Conservation (phyloP, 345 rosid genomes). For the Brassica carinata region DNA sequence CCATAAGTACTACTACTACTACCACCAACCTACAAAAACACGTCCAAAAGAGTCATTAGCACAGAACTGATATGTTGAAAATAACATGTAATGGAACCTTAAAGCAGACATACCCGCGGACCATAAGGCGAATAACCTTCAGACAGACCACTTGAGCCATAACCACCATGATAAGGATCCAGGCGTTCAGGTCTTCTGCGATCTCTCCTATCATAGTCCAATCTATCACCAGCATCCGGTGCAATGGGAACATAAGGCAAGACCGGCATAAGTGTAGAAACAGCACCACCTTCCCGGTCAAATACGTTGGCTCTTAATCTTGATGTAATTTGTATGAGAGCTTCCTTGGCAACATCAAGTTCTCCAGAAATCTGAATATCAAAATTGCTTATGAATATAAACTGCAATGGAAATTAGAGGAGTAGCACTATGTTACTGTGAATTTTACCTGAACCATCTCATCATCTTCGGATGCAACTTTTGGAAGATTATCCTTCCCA, state of each 20-base stretch:
- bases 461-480: conserved; percentile 83
- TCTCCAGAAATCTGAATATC: conserved; percentile 79
- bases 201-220: conserved; percentile 60
- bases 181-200: conserved; percentile 75
- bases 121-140: conserved; percentile 81
- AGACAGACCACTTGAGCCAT: conserved; percentile 65
- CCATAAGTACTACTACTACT: conserved; percentile 71
- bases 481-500: conserved; percentile 86
- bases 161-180: conserved; percentile 70
- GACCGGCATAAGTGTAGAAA: conserved; percentile 79
- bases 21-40: conserved; percentile 62
- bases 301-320: conserved; percentile 86
- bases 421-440: not conserved
- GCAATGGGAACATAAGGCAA: conserved; percentile 86
- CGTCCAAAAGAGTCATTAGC: conserved; percentile 14
- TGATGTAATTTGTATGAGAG: conserved; percentile 76
- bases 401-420: conserved; percentile 11
- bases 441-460: conserved; percentile 94
- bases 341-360: conserved; percentile 93
- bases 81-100: conserved; percentile 3
- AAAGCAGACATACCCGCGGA: conserved; percentile 44
- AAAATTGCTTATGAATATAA: conserved; percentile 20
- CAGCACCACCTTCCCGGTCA: conserved; percentile 86
- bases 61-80: not conserved
- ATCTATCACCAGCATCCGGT: conserved; percentile 49